These are phyloP conservation scores for Fusarium stilboides DNA, from an alignment of 2,329 filamentous ascomycete species.

Conservation along the genomic window DNA sequence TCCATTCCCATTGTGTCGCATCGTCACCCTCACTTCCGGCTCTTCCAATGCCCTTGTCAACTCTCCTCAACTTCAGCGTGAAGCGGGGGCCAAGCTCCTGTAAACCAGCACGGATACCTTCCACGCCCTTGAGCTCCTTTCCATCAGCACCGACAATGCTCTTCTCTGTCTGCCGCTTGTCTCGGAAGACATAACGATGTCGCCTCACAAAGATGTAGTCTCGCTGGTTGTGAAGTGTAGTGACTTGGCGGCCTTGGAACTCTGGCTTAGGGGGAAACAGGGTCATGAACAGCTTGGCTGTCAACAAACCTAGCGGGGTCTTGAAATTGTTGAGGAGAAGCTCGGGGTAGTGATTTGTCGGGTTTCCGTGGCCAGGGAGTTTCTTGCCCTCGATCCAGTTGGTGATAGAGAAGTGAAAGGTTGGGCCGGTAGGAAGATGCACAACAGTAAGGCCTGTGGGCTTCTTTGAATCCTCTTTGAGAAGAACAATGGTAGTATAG, in stretches of 20 bases:
- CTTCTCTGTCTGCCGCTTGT: conserved; percentile 90
- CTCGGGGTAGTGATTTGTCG: conserved; percentile 92
- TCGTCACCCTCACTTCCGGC: conserved; percentile 78
- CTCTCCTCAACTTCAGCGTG: conserved; percentile 84
- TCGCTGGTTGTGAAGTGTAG: conserved; percentile 94
- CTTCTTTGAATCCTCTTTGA: conserved; percentile 91
- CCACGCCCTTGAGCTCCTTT: conserved; percentile 85
- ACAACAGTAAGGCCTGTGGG: conserved; percentile 87
- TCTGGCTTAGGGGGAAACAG: conserved; percentile 81
- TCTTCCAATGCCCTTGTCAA: conserved; percentile 88
- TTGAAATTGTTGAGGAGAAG: conserved; percentile 94
- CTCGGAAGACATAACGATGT: conserved; percentile 93
- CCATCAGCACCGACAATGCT: conserved; percentile 86
- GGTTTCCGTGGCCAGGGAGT: conserved; percentile 88
- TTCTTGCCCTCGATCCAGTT: conserved; percentile 93
- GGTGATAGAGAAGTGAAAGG: conserved; percentile 91
- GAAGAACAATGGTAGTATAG: conserved; percentile 86
- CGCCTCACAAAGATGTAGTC: conserved; percentile 95
- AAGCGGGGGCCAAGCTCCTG: conserved; percentile 89
- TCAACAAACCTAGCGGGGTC: conserved; percentile 89
- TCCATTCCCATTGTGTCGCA: conserved; percentile 96
- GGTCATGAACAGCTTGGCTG: conserved; percentile 82
- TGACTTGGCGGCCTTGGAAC: conserved; percentile 87
- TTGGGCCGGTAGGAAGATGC: conserved; percentile 86
- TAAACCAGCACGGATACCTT: conserved; percentile 87